Base-by-base conservation (phyloP, 805 yeast species). In the Starmerella sirachaensis region DNA sequence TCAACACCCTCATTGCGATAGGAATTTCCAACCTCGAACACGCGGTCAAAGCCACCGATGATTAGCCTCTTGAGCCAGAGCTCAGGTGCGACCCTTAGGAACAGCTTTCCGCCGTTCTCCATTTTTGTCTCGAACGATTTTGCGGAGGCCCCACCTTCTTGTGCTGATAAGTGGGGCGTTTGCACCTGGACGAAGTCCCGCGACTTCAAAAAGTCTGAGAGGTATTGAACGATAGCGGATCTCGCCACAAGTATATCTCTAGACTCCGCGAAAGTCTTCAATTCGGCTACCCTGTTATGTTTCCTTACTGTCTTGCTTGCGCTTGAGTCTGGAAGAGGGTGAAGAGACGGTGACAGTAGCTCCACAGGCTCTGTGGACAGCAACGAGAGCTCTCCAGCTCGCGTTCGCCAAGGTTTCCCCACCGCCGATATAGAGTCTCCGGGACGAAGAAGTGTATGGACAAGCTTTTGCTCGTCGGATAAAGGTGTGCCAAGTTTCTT, bases 1-100 rank as follows among this genome's bases (percentile, higher is more conserved):
- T 88, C 98, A 20, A 88, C 67, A 6, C 96, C 94, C 60, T 91
- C 98, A 52, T 91, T 91, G 50, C 98, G 66, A 58, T 86, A 91
- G 31, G 68, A 76, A 37, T 71, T 49, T 0, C 96, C 96, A 37
- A 91, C 72, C 53, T 91, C 97, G 57, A 72, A 91, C 2, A 91
- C 77, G 47, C 71, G 74, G 48, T 86, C 93, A 51, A 86, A 74
- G 1, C 98, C 98, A 6, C 82, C 69, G 23, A 88, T 74, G 2
- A 85, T 70, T 35, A 91, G 60, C 46, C 80, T 70, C 54, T 91
- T 91, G 38, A 91, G 67, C 95, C 95, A 91, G 26, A 91, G 61
- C 53, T 88, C 98, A 0, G 98, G 98, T 0, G 98, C 96, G 2
- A 91, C 88, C 29, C 98, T 62, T 31, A 91, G 57, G 38, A 72